Evolutionary conservation across 139 green algal genomes (phyloP), one percentile per base, ranked within the genome.

Genomic region (Chloropicon primus): DNA sequence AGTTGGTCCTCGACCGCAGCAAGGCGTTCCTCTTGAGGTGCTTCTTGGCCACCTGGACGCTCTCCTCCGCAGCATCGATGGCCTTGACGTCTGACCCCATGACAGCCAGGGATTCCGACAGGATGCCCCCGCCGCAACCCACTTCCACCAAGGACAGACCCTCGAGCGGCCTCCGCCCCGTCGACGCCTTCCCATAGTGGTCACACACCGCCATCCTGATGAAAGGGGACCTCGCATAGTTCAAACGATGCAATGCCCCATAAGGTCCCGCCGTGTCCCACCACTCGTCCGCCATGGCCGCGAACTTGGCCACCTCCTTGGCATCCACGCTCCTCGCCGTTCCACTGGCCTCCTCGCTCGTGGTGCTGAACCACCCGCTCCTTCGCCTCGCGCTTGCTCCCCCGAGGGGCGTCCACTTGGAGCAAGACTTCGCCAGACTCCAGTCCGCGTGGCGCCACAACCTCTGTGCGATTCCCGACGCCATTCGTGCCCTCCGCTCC

Each of bases 291-390:
- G 91, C 86, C 2, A 97, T 71, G 0, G 81, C 76, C 1, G 84
- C 88, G 80, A 98, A 97, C 77, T 98, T 97, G 21, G 71, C 81
- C 0, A 89, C 85, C 76, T 97, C 94, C 0, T 73, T 53, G 1
- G 80, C 26, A 72, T 93, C 89, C 21, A 96, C 83, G 1, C 85
- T 88, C 10, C 41, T 62, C 41, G 41, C 5, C 41, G 5, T 0
- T 28, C 72, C 81, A 21, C 78, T 87, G 10, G 80, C 54, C 22
- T 72, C 54, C 54, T 72, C 22, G 22, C 54, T 72, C 54, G 54
- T 72, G 22, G 54, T 72, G n/a, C n/a, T n/a, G n/a, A n/a, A n/a
- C 41, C 41, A 17, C 17, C 41, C 41, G 10, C 41, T 62, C 17
- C 5, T 62, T 62, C 41, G 41, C 41, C 41, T 62, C 41, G n/a